Conservation (phyloP, 352 stramenopile species). For the Phytophthora capsici region DNA sequence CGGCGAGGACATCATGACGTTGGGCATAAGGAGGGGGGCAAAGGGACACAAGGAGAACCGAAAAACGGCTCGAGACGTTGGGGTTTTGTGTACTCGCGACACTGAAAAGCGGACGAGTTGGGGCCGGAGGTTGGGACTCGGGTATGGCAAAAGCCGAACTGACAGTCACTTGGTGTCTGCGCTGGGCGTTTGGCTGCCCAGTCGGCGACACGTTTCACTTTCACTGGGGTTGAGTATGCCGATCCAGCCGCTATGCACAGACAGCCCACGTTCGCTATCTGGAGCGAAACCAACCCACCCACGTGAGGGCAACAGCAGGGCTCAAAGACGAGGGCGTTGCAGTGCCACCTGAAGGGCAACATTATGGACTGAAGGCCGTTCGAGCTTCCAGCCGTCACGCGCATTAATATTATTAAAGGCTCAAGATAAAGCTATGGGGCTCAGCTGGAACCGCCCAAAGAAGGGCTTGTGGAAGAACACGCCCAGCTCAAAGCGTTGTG, state of each 20-base stretch:
- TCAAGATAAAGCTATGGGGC: too few relatives aligned
- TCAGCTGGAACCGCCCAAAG: conserved; percentile 27
- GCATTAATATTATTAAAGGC: not conserved
- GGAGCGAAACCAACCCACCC: conserved; percentile 21
- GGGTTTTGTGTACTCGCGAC: conserved; percentile 13
- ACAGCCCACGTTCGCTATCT: conserved; percentile 22
- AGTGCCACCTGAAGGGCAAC: conserved; percentile 14
- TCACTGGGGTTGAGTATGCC: conserved; percentile 32
- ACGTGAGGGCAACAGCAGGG: conserved; percentile 23
- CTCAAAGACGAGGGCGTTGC: conserved; percentile 11
- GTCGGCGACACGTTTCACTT: conserved; percentile 26
- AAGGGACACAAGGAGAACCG: not conserved
- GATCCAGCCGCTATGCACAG: conserved; percentile 28
- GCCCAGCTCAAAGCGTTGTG: conserved; percentile 32
- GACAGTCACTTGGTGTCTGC: conserved; percentile 1
- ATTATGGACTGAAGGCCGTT: conserved; percentile 6
- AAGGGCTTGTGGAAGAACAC: conserved; percentile 24
- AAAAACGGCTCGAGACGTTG: conserved; percentile 5
- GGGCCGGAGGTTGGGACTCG: conserved; percentile 6
- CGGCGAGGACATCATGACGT: conserved; percentile 41
- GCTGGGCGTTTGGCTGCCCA: not conserved
- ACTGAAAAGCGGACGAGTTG: conserved; percentile 16
- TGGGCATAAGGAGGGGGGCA: conserved; percentile 41
- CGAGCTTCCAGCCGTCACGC: not conserved
- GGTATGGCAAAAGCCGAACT: conserved; percentile 40